Evolutionary conservation across 83 land plant species (phyloP), one percentile per base, ranked within the genome.

Genomic region (Picea engelmannii): DNA sequence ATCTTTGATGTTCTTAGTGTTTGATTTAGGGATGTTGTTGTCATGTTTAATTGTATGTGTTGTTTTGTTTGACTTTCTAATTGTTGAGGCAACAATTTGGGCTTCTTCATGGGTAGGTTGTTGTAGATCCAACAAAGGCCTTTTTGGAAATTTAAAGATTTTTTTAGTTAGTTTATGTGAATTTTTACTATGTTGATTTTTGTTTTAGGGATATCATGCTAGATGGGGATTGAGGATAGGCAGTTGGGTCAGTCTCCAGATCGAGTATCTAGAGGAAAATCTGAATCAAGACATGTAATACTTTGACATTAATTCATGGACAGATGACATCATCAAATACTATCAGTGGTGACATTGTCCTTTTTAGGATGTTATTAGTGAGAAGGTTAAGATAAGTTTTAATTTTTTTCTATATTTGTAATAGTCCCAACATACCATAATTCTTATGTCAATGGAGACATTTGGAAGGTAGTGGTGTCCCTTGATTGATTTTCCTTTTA

Each of bases 141-240:
- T 15, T 13, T 69, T 18, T 16, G 35, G 17, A 12, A 55, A 13
- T 78, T 23, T 78, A 16, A 66, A 40, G 24, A 66, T 16, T 47
- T 40, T 15, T 40, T 27, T 71, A 27, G 31, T 27, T 27, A 27
- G 31, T 27, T 62, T 31, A 79, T 18, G 15, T 78, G 44, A 23
- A 76, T 38, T 27, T 55, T 6, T 17, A 27, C 27, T 62, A 58
- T 25, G 59, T 38, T 47, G 17, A 52, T 20, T 81, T 21, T 59
- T 67, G 64, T 38, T 88, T 87, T 93, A 95, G 98, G 95, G 88
- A 97, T 98, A 20, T 88, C 99, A 2, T 94, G 98, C 84, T 98
- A 99, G 98, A 98, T 95, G 96, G 92, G 95, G 93, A 98, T 95
- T 25, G 99, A 99, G 8, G 99, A 98, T 83, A 82, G 99, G 81